Evolutionary conservation across 2,329 filamentous ascomycete genomes (phyloP).

Genomic region (Graphilbum ipis-grandicollis): DNA sequence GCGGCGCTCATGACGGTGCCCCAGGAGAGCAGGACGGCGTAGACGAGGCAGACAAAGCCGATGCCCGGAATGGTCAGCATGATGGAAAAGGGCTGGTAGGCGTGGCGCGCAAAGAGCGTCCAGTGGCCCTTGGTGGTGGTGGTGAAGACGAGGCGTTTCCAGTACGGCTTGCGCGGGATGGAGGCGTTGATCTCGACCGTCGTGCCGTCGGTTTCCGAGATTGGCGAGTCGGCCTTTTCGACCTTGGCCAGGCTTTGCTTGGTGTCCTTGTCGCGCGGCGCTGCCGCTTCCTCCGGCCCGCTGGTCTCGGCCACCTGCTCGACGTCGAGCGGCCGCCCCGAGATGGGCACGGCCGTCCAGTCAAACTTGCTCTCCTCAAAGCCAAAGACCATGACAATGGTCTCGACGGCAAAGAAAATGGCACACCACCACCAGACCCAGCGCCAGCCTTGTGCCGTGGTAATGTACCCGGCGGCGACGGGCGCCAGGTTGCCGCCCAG

Average conservation of each 20-base stretch:
- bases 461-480: slow-evolving; percentile 30
- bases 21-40: slow-evolving; percentile 2
- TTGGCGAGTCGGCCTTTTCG: neutral
- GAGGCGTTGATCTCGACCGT: slow-evolving; percentile 1
- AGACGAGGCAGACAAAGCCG: slow-evolving; percentile 5
- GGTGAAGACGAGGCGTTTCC: neutral
- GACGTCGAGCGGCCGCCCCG: neutral
- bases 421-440: slow-evolving; percentile 22
- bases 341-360: neutral
- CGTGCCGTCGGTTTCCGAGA: neutral
- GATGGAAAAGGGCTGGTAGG: slow-evolving; percentile 6
- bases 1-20: slow-evolving; percentile 3
- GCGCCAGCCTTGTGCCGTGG: slow-evolving; percentile 27
- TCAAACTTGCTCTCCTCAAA: slow-evolving; percentile 7
- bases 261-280: too few relatives aligned
- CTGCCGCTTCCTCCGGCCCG: neutral
- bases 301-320: neutral
- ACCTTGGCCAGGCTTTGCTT: neutral
- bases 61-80: slow-evolving; percentile 6
- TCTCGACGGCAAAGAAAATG: slow-evolving; percentile 10
- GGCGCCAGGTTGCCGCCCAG: slow-evolving; percentile 21
- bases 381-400: slow-evolving; percentile 4
- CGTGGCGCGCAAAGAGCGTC: slow-evolving; percentile 4
- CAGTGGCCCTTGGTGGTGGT: slow-evolving; percentile 3
- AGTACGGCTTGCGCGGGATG: slow-evolving; percentile 3